Evolutionary conservation across 345 rosid genomes (phyloP), one percentile per base, ranked within the genome.

Genomic region (Citrus unshiu): DNA sequence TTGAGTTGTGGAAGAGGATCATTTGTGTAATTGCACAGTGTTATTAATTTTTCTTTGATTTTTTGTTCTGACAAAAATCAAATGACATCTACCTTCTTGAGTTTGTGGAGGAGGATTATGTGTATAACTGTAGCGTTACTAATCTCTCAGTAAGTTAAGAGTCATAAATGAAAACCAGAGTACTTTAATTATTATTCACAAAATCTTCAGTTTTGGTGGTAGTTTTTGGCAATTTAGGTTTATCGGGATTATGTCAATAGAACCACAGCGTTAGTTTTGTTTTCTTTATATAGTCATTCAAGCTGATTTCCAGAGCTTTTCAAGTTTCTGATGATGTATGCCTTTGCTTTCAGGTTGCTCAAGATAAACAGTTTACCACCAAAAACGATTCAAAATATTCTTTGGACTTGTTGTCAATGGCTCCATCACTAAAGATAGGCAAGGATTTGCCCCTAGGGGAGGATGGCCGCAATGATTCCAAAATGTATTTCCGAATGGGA

Each of bases 321-420:
- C 39, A 19, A 46, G 43, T 64, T 75, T 62, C 59, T 46, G 40
- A 49, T 24, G 49, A 21, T 49, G 59, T 32, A 32, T 22, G 39
- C 32, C 49, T 72, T 21, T 22, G 37, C 37, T 68, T 73, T 75
- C 81, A 83, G 86, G 84, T 75, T 80, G 72, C 77, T 60, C 51
- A 25, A 25, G 73, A 65, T 63, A 65, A 46, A 69, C 75, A 70
- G 71, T 59, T 73, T 63, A 40, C 64, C 22, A 24, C 10, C 5
- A 63, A 46, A 54, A 77, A 68, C 16, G 54, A 40, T 73, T 40
- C 76, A 56, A 68, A 72, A 39, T n/a, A 6, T 57, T 61, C 63
- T 27, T 57, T 74, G 2, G 64, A 61, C 70, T 72, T 72, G 70
- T 63, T 32, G 56, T 40, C 35, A 13, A 72, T 61, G 66, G 68